A percentile compares a stretch with the other conserved stretches of the same genome.
These are phyloP conservation scores for Tephrocybe sp. DNA, from an alignment of 768 basidiomycete genomes.

Conservation along the genomic window DNA sequence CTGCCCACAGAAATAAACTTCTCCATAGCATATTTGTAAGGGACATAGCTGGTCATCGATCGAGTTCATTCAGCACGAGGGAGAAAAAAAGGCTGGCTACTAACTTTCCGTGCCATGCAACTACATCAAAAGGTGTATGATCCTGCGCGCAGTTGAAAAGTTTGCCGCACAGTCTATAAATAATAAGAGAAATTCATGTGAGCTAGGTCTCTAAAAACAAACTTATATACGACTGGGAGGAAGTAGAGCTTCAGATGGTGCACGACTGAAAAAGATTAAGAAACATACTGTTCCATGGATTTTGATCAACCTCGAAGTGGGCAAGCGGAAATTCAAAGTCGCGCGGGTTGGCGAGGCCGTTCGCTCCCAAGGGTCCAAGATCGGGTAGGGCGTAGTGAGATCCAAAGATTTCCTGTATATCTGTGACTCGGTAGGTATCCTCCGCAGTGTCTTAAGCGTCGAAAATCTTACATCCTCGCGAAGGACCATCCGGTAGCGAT, in stretches of 20 bases:
- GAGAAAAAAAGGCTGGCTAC: conserved; percentile 16
- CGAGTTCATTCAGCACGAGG: background rate
- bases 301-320: conserved; percentile 63
- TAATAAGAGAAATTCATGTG: background rate
- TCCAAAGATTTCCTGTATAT: conserved; percentile 64
- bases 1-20: conserved; percentile 63
- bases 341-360: conserved; percentile 62
- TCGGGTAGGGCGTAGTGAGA: conserved; percentile 62
- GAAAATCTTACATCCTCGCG: conserved; percentile 51
- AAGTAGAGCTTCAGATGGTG: background rate
- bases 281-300: conserved; percentile 50
- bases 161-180: conserved; percentile 49
- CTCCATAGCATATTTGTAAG: conserved; percentile 64
- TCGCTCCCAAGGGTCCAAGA: conserved; percentile 61
- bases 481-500: conserved; percentile 53
- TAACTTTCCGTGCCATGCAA: conserved; percentile 69
- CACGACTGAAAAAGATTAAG: background rate
- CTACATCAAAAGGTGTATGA: conserved; percentile 71
- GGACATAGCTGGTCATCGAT: conserved; percentile 45
- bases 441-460: no score
- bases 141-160: conserved; percentile 52
- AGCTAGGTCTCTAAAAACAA: background rate
- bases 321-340: conserved; percentile 69
- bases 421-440: conserved; percentile 23
- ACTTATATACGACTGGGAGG: conserved; percentile 48